These are phyloP conservation scores for Dichotomopilus funicola DNA, from an alignment of 2,329 filamentous ascomycete species.

Conservation along the genomic window DNA sequence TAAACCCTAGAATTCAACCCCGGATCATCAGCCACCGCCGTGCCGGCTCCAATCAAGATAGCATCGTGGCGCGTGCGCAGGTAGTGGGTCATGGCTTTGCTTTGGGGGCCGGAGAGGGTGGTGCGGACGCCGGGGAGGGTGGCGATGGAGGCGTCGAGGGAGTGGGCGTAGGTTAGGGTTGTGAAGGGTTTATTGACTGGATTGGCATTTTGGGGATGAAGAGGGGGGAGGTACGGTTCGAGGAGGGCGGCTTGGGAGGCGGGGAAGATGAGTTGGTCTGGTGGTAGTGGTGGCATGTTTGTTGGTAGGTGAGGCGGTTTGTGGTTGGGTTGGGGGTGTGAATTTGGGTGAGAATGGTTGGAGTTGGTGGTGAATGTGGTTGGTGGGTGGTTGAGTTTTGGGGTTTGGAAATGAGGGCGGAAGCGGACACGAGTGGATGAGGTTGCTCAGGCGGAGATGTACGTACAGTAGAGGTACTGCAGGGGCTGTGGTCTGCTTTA, in stretches of 20 bases:
- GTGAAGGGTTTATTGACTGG: constrained; percentile 36
- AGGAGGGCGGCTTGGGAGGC: neutral
- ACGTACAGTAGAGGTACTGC: no score
- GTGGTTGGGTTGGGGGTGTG: no score
- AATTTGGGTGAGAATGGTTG: neutral
- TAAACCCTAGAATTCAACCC: constrained; percentile 74
- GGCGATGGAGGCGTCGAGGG: constrained; percentile 75
- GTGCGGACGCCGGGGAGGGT: constrained; percentile 76
- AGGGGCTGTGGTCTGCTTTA: no score
- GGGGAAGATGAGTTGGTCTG: neutral
- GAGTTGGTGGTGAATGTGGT: neutral
- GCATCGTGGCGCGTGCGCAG: constrained; percentile 76
- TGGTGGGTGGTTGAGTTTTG: neutral
- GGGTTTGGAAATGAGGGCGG: neutral
- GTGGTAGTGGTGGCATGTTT: neutral
- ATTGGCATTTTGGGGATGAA: neutral
- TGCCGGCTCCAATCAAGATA: constrained; percentile 79
- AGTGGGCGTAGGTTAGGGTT: constrained; percentile 86
- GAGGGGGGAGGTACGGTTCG: constrained; percentile 1
- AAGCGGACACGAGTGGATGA: no score
- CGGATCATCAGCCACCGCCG: constrained; percentile 78
- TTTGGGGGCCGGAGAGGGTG: constrained; percentile 70
- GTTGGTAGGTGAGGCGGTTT: neutral
- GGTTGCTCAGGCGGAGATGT: no score
- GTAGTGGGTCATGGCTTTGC: constrained; percentile 91